Conservation (phyloP, 139 green algal species). For the Zygnema circumcarinatum region DNA sequence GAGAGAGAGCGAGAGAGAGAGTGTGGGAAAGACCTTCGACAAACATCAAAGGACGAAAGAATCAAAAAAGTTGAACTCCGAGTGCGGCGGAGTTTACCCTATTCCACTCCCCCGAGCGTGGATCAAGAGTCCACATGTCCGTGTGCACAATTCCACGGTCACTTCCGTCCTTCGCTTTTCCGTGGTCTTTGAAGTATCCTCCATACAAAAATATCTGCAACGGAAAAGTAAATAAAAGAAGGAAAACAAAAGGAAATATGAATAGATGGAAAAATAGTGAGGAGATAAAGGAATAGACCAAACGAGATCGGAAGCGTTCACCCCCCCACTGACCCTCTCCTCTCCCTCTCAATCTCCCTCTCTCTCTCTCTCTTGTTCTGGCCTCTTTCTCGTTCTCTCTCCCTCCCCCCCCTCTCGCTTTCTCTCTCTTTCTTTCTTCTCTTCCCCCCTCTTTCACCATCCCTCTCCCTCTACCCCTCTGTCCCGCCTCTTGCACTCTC, state of each 20-base stretch:
- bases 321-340: not conserved
- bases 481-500: not conserved
- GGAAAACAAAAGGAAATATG: not conserved
- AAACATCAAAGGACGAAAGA: too few species aligned
- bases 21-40: not conserved
- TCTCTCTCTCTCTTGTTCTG: not conserved
- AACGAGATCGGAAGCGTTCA: not conserved
- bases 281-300: not conserved
- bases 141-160: slow-evolving; percentile 82
- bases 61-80: too few species aligned
- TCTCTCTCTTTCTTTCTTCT: not conserved
- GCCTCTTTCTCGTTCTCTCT: not conserved
- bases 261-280: not conserved
- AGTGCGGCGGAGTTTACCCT: slow-evolving; percentile 62
- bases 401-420: not conserved
- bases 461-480: not conserved
- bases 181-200: slow-evolving; percentile 83
- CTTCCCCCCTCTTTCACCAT: not conserved
- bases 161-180: slow-evolving; percentile 71
- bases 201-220: slow-evolving; percentile 75
- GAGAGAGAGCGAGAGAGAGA: not conserved
- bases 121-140: slow-evolving; percentile 86
- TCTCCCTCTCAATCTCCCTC: not conserved
- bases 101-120: slow-evolving; percentile 81
- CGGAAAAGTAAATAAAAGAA: not conserved